A percentile compares a stretch with the other conserved stretches of the same genome.
phyloP scores from a whole-genome alignment of 345 rosid species.

The Eucalyptus microcorys region DNA sequence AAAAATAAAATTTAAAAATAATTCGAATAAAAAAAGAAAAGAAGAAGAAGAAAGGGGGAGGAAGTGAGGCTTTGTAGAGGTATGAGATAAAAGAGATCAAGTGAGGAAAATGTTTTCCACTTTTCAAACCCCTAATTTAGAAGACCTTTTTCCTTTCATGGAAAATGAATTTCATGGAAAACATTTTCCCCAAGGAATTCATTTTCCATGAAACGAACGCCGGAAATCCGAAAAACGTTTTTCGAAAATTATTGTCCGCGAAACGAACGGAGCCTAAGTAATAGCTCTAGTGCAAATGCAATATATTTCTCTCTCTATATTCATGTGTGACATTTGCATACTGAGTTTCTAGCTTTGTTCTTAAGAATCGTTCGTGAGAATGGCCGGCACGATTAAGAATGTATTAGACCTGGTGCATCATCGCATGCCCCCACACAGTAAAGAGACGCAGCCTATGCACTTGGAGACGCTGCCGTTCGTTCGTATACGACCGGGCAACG shows the following conservation, averaged over 20 bases:
- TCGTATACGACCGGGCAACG: not conserved
- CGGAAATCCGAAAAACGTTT: accelerated
- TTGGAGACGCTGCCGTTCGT: not conserved
- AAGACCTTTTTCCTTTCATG: no score
- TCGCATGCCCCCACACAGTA: not conserved
- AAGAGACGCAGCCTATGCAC: not conserved
- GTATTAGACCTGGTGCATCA: not conserved
- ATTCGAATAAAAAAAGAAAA: no score
- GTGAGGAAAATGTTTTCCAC: accelerated
- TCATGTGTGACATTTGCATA: not conserved
- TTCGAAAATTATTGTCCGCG: accelerated
- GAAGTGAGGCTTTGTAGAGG: accelerated
- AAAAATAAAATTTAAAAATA: no score
- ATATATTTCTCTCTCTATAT: not conserved
- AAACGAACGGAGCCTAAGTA: not conserved
- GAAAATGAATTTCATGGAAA: no score
- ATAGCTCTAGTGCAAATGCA: not conserved
- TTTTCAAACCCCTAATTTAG: no score
- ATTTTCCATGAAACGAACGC: accelerated
- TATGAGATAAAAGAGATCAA: no score
- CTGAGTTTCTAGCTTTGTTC: not conserved
- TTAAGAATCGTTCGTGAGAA: not conserved
- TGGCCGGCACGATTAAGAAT: not conserved
- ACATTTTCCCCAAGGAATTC: no score
- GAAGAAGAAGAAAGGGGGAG: no score